Conservation (phyloP, 192 early-diverging fungal species). For the Coemansia sp. region DNA sequence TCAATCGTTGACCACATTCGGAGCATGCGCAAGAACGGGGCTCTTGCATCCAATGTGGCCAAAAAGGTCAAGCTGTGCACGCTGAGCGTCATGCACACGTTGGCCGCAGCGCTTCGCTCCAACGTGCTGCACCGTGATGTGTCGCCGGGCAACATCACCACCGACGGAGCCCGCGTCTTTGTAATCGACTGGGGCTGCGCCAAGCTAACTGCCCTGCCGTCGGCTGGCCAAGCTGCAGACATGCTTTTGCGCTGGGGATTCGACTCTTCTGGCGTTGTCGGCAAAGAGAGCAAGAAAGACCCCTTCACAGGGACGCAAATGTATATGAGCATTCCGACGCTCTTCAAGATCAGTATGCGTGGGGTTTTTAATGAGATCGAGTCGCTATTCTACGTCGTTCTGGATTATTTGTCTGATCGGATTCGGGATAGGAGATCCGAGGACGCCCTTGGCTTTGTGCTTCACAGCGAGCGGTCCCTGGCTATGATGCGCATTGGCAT, state of each 20-base stretch:
- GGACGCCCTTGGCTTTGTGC: neutral
- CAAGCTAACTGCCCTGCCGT: no score
- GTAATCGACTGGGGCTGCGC: no score
- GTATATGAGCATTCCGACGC: constrained; percentile 20
- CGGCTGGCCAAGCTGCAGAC: neutral
- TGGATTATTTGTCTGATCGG: neutral
- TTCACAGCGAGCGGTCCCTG: neutral
- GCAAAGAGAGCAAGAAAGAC: neutral
- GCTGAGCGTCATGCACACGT: no score
- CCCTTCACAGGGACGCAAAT: neutral
- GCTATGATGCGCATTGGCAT: neutral
- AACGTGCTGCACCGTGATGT: no score
- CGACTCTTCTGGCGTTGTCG: neutral
- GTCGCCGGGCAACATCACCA: no score
- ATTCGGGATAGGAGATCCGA: neutral
- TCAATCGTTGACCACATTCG: no score
- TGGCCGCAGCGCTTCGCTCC: no score
- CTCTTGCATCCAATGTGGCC: no score
- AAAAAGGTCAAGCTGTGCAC: no score
- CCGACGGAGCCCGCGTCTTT: no score
- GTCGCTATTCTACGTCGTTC: neutral
- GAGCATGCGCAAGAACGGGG: no score
- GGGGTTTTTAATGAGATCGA: neutral
- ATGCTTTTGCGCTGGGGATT: neutral
- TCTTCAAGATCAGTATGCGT: neutral